These are phyloP conservation scores for Kalmusia sp. DNA, from an alignment of 2,329 filamentous ascomycete species.

Conservation along the genomic window DNA sequence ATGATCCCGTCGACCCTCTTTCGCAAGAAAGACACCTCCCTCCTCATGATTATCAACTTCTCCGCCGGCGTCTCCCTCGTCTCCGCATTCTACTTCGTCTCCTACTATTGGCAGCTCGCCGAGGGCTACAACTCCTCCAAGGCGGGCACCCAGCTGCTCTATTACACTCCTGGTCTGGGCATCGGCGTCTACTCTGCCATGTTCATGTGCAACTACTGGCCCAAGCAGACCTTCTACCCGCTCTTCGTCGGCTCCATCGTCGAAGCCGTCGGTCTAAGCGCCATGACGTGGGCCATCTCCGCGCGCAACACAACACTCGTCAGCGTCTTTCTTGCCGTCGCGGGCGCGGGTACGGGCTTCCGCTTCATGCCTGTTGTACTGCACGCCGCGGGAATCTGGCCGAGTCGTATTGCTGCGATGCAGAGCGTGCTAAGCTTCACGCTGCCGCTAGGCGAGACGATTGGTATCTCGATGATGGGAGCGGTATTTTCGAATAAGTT, in stretches of 20 bases:
- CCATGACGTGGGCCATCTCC: constrained; percentile 65
- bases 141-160: constrained; percentile 61
- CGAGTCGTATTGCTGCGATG: constrained; percentile 63
- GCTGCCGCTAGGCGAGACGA: constrained; percentile 68
- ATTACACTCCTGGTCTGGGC: constrained; percentile 69
- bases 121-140: constrained; percentile 57
- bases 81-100: constrained; percentile 71
- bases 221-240: constrained; percentile 66
- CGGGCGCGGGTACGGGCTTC: constrained; percentile 68
- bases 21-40: constrained; percentile 62
- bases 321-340: constrained; percentile 71
- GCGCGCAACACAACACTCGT: constrained; percentile 58
- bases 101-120: constrained; percentile 71
- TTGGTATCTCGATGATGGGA: constrained; percentile 72
- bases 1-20: constrained; percentile 72
- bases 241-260: constrained; percentile 57
- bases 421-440: constrained; percentile 67
- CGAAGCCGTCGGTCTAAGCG: constrained; percentile 64
- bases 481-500: constrained; percentile 71
- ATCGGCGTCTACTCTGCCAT: constrained; percentile 65
- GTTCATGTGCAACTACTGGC: constrained; percentile 66
- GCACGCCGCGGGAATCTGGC: constrained; percentile 69
- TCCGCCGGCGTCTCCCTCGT: constrained; percentile 63
- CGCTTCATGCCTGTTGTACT: constrained; percentile 70
- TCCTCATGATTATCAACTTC: constrained; percentile 70